A percentile compares a stretch with the other conserved stretches of the same genome.
These are phyloP conservation scores for Pseudonitzschia multiseries DNA, from an alignment of 108 stramenopile genomes.

Conservation along the genomic window DNA sequence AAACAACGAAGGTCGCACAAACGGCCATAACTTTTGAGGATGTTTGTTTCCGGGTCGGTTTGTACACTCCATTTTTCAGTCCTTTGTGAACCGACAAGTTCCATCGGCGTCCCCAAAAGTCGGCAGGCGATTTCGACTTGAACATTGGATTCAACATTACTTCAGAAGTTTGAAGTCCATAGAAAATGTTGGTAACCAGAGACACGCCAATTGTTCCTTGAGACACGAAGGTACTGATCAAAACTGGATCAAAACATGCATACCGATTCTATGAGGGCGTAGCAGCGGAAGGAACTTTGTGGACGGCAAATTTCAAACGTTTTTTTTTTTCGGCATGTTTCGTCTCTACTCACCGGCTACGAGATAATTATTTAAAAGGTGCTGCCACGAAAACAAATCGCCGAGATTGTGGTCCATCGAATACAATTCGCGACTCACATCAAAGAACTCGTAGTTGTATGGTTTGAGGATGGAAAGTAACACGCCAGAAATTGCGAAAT, in stretches of 20 bases:
- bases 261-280: background rate
- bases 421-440: background rate
- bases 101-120: constrained; percentile 81
- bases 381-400: constrained; percentile 11
- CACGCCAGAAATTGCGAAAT: background rate
- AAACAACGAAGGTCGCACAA: constrained; percentile 57
- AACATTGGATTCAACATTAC: constrained; percentile 43
- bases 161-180: background rate
- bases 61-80: constrained; percentile 73
- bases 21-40: constrained; percentile 35
- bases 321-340: too few species aligned
- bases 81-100: constrained; percentile 61
- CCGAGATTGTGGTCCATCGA: background rate
- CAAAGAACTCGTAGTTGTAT: constrained; percentile 6
- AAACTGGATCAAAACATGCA: background rate
- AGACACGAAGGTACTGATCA: constrained; percentile 1
- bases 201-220: background rate
- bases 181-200: background rate
- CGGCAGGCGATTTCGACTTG: constrained; percentile 48
- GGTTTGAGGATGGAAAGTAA: background rate
- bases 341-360: background rate
- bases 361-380: background rate
- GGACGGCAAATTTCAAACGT: background rate
- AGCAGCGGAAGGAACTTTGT: background rate
- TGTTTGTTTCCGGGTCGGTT: constrained; percentile 46